Evolutionary conservation across 139 green algal genomes (phyloP), one percentile per base, ranked within the genome.

Genomic region (Nannochloris sp.): DNA sequence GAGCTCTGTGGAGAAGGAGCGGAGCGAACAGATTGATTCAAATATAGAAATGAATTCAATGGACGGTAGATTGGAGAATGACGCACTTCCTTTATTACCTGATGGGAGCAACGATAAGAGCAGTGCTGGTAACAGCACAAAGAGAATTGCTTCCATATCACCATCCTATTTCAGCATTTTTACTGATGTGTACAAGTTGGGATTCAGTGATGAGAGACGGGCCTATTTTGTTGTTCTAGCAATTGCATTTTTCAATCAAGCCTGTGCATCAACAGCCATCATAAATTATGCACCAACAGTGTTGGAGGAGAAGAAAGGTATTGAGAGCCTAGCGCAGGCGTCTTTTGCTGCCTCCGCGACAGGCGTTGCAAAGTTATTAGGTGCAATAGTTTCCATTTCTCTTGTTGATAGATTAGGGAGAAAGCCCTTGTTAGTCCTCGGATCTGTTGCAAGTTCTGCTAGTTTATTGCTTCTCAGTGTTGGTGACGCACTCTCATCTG

Each of bases 261-360:
- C 73, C 16, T 77, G 71, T 49, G 84, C 78, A 3, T 82, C 69
- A 37, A 88, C 82, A 10, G 72, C 83, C 29, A 79, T 95, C 69
- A 87, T 94, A 60, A 95, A 95, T 68, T 95, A 90, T 60, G 84
- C 81, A 0, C 87, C 87, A 1, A 67, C 67, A 16, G 64, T 88
- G 19, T 50, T 79, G 54, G n/a, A 19, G 15, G 40, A 73, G 66
- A 21, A 51, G n/a, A 62, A 68, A n/a, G 76, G 73, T n/a, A 61
- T 77, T 57, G 49, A 59, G 27, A 64, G 36, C 40, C 60, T 76
- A 61, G 61, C 24, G 1, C 60, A 64, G 15, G 77, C 77, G 5
- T 74, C 62, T 34, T 54, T 86, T 23, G 77, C 78, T 29, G 69
- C 75, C 0, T 78, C 75, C 6, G 48, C 40, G 3, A 73, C 93